Evolutionary conservation across 78 protist genomes (phyloP), one percentile per base, ranked within the genome.

Genomic region (Dictyostelium intermedium): DNA sequence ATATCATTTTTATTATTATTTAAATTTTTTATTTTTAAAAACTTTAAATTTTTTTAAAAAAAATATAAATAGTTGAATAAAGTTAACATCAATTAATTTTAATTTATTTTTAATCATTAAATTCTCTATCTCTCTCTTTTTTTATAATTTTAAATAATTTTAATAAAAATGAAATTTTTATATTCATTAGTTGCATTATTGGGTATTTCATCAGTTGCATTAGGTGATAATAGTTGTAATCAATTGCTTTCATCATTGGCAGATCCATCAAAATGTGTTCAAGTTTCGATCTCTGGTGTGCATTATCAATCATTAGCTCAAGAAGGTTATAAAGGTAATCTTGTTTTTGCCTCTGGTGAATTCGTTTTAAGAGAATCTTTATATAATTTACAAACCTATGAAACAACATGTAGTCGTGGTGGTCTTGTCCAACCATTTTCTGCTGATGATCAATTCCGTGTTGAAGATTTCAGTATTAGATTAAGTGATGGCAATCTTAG

Each of bases 341-440:
- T 79, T 9, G 20, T 35, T 6, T n/a, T 25, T 27, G 30, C 27
- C 0, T 2, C 8, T 18, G 27, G 27, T 5, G 66, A 14, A 16
- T 79, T 79, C 5, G 27, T 39, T 5, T 27, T 13, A 39, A 41
- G 27, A 9, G 84, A n/a, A 23, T 20, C 60, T 1, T 35, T 79
- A 13, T n/a, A 16, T 13, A 39, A 79, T 25, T 18, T 79, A 56
- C 84, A 79, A 79, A 79, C 84, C 7, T 79, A 79, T 79, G 84
- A 79, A 45, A 79, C 84, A 6, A 27, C 60, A 45, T 79, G 84
- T 37, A 45, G 23, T 8, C 27, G 10, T 27, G 25, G 30, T 27
- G 84, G 84, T 5, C 2, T 25, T 6, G 35, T 27, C 47, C 84
- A 79, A 79, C 84, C 84, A 79, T 79, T 79, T 20, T n/a, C 34